Conservation (phyloP, 768 basidiomycete species). For the Rhizopogon rudus region DNA sequence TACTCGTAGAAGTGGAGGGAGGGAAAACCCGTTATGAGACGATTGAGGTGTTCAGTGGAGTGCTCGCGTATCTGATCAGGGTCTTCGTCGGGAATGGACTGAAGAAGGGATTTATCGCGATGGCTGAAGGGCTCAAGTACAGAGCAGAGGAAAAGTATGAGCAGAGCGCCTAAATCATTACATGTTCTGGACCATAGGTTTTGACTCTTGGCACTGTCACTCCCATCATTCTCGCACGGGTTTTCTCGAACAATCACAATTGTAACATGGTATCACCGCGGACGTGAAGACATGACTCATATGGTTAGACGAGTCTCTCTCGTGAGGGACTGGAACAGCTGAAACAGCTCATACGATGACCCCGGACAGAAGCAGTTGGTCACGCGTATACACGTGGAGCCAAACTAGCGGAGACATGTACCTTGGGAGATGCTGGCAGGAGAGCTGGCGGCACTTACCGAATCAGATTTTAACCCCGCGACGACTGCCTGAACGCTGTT, state of each 20-base stretch:
- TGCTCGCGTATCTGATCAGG: slow-evolving; percentile 49
- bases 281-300: not conserved
- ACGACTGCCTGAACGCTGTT: too few species aligned
- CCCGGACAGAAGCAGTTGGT: not conserved
- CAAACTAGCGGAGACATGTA: too few species aligned
- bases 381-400: too few species aligned
- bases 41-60: slow-evolving; percentile 53
- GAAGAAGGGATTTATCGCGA: slow-evolving; percentile 41
- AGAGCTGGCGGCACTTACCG: not conserved
- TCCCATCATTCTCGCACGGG: too few species aligned
- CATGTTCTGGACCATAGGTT: not conserved
- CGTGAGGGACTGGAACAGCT: not conserved
- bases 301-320: not conserved
- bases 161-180: not conserved
- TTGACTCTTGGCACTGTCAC: too few species aligned
- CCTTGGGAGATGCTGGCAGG: too few species aligned
- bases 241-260: not conserved
- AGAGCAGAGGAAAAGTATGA: slow-evolving; percentile 34
- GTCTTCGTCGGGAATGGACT: slow-evolving; percentile 40
- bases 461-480: not conserved
- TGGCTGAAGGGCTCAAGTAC: slow-evolving; percentile 53
- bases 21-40: slow-evolving; percentile 63
- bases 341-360: not conserved
- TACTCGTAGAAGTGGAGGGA: slow-evolving; percentile 37
- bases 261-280: not conserved